Evolutionary conservation across 495 filamentous ascomycete genomes (phyloP).

Genomic region (Aspergillus diversus): DNA sequence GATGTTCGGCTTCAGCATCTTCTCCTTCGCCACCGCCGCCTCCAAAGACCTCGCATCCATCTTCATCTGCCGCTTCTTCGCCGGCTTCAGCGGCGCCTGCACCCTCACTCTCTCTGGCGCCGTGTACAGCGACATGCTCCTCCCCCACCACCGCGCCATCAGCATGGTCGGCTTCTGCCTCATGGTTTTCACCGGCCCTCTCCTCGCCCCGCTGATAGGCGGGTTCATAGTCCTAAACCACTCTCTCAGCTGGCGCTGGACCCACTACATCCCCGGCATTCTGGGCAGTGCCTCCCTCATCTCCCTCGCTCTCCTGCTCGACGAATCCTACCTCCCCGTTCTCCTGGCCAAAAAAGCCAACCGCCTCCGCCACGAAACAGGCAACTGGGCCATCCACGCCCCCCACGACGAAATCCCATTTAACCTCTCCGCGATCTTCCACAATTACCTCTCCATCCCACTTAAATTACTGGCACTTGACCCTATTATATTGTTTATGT

Average conservation of each 20-base stretch:
- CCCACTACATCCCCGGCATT: constrained; percentile 72
- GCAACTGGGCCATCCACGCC: constrained; percentile 94
- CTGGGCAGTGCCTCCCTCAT: constrained; percentile 77
- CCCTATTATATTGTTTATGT: constrained; percentile 74
- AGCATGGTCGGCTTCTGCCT: constrained; percentile 74
- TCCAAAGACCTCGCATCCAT: constrained; percentile 69
- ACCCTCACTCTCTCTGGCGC: constrained; percentile 86
- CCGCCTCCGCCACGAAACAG: constrained; percentile 78
- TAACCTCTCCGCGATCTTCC: constrained; percentile 64
- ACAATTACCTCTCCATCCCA: constrained; percentile 42
- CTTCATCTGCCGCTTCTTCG: constrained; percentile 70
- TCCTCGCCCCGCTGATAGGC: constrained; percentile 83
- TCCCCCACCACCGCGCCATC: constrained; percentile 75
- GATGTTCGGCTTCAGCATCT: constrained; percentile 53
- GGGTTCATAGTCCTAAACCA: constrained; percentile 62
- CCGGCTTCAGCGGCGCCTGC: constrained; percentile 65
- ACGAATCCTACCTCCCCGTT: constrained; percentile 84
- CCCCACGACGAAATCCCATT: constrained; percentile 94
- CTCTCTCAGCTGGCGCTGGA: constrained; percentile 83
- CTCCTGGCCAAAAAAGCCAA: constrained; percentile 78
- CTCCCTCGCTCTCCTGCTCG: constrained; percentile 73
- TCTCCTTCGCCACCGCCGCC: constrained; percentile 61
- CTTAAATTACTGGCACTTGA: constrained; percentile 69
- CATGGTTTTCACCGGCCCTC: constrained; percentile 81
- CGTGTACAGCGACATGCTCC: constrained; percentile 88